Evolutionary conservation across 805 yeast genomes (phyloP).

Genomic region (Torulaspora indica): DNA sequence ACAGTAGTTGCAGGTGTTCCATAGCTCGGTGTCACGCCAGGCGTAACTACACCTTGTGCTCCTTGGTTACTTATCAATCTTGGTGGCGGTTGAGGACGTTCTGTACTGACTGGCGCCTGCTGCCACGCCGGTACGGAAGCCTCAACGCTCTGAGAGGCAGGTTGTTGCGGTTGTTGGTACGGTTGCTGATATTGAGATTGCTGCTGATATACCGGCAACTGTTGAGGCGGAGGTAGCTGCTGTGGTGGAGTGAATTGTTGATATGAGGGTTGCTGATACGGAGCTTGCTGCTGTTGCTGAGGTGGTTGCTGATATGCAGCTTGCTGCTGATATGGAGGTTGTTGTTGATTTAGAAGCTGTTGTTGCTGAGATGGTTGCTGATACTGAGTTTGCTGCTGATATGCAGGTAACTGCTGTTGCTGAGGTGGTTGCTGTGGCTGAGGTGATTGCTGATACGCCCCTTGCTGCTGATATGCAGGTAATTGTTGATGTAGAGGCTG

Average conservation of each 20-base stretch:
- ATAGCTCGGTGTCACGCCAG: neutral
- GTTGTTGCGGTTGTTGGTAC: slow-evolving; percentile 7
- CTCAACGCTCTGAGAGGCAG: neutral
- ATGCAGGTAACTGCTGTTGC: too few species aligned
- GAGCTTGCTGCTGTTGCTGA: neutral
- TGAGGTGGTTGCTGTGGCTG: slow-evolving; percentile 11
- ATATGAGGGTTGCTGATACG: slow-evolving; percentile 1
- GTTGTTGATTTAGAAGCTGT: slow-evolving; percentile 3
- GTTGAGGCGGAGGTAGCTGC: slow-evolving; percentile 9
- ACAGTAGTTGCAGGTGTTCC: neutral
- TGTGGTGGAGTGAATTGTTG: slow-evolving; percentile 12
- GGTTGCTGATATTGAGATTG: slow-evolving; percentile 12
- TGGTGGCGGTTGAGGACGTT: neutral
- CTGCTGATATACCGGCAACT: slow-evolving; percentile 8
- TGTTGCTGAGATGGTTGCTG: slow-evolving; percentile 8
- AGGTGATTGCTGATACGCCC: slow-evolving; percentile 8
- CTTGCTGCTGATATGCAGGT: slow-evolving; percentile 7
- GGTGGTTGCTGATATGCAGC: slow-evolving; percentile 7
- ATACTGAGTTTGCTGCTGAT: slow-evolving; percentile 8
- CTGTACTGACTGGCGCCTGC: neutral
- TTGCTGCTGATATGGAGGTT: slow-evolving; percentile 10
- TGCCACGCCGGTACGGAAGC: slow-evolving; percentile 1
- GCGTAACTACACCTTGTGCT: neutral
- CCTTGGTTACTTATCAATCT: neutral
- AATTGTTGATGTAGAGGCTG: slow-evolving; percentile 7